Evolutionary conservation across 495 filamentous ascomycete species (phyloP).

Genomic region (Neurospora tetrasperma): DNA sequence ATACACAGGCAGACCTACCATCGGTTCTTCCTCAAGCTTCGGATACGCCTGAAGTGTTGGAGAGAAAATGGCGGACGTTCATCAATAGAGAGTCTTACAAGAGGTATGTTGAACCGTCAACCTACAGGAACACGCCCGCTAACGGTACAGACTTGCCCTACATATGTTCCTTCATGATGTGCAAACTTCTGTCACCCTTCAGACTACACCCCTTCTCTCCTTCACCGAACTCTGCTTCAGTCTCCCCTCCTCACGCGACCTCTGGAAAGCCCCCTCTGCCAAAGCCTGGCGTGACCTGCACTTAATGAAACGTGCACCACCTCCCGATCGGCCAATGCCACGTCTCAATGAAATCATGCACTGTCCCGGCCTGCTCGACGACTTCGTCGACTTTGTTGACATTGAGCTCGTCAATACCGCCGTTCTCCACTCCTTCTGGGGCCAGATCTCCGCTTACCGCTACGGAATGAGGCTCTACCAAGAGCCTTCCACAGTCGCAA

Average conservation of each 20-base stretch:
- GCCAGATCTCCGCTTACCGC: conserved; percentile 44
- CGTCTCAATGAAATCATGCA: conserved; percentile 11
- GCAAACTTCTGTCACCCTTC: conserved; percentile 41
- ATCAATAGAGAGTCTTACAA: conserved; percentile 34
- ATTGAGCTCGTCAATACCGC: conserved; percentile 35
- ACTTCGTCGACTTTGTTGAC: conserved; percentile 30
- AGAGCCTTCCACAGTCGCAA: conserved; percentile 4
- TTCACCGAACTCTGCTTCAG: conserved; percentile 48
- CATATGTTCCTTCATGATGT: conserved; percentile 44
- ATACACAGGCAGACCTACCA: background rate
- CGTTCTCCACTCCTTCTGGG: conserved; percentile 42
- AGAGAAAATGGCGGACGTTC: conserved; percentile 40
- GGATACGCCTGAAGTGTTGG: conserved; percentile 30
- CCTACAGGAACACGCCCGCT: background rate
- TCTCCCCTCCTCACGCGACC: conserved; percentile 33
- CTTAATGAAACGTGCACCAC: conserved; percentile 9
- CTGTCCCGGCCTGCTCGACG: conserved; percentile 17
- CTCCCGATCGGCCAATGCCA: conserved; percentile 4
- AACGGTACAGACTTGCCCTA: conserved; percentile 33
- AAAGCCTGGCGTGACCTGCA: conserved; percentile 40
- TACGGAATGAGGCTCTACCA: conserved; percentile 24
- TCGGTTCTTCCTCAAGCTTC: conserved; percentile 19
- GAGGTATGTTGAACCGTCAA: conserved; percentile 4
- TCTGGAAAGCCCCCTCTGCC: conserved; percentile 45
- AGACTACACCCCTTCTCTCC: conserved; percentile 42